phyloP scores from a whole-genome alignment of 352 stramenopile species.

The Globisporangium mamillatum region DNA sequence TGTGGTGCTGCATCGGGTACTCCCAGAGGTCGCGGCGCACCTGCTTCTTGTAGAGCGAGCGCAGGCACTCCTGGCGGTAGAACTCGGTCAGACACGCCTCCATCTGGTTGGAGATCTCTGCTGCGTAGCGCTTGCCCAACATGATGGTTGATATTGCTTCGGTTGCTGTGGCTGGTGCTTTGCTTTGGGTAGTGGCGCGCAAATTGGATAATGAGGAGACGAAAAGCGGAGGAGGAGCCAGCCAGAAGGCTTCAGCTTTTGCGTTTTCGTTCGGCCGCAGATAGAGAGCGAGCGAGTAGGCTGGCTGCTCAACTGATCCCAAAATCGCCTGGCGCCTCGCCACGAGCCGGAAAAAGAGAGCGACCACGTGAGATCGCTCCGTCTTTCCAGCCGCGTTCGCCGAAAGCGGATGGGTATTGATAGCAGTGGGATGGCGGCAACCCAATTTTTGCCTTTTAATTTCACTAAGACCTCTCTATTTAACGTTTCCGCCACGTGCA shows the following conservation, averaged over 20 bases:
- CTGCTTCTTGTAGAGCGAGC: conserved; percentile 70
- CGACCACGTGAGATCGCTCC: conserved; percentile 3
- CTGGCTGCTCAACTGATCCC: background rate
- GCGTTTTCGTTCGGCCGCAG: background rate
- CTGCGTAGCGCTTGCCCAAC: conserved; percentile 69
- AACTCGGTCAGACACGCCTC: conserved; percentile 78
- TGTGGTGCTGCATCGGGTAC: conserved; percentile 30
- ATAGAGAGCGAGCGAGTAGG: background rate
- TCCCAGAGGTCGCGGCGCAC: conserved; percentile 37
- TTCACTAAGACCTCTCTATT: too few relatives aligned
- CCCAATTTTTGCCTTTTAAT: background rate
- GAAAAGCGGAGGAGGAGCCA: background rate
- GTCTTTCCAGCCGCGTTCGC: conserved; percentile 17
- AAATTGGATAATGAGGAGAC: conserved; percentile 42
- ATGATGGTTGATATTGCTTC: conserved; percentile 23
- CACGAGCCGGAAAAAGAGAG: conserved; percentile 9
- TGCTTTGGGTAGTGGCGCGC: conserved; percentile 21
- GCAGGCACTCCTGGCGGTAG: conserved; percentile 80
- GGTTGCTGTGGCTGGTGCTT: conserved; percentile 10
- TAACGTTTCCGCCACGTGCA: too few relatives aligned
- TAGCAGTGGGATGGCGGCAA: conserved; percentile 9
- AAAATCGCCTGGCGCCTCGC: conserved; percentile 3
- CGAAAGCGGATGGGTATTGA: conserved; percentile 15
- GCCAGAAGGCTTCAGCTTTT: conserved; percentile 10
- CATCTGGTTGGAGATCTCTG: conserved; percentile 45